Percentiles rank a stretch among this genome's conserved stretches.
These are phyloP conservation scores for Potentilla sterilis DNA, from an alignment of 306 rosid genomes.

Conservation along the genomic window DNA sequence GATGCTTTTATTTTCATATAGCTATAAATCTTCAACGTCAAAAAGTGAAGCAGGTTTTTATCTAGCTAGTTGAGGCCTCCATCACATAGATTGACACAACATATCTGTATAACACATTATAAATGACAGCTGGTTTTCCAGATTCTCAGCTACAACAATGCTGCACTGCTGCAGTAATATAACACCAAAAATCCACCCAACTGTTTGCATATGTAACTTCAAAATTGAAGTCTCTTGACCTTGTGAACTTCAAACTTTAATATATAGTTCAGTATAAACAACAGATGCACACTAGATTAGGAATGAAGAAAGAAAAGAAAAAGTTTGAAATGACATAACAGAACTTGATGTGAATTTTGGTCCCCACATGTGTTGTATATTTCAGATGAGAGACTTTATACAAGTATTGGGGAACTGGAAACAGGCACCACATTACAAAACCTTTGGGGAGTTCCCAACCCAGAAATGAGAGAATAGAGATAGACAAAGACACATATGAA, in stretches of 20 bases:
- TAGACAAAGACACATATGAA: not conserved
- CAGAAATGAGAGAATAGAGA: not conserved
- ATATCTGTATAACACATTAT: not conserved
- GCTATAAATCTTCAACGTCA: not conserved
- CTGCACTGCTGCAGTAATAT: not conserved
- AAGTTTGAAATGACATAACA: not conserved
- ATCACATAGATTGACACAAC: not conserved
- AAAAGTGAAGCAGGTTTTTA: not conserved
- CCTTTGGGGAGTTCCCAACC: slow-evolving; percentile 6
- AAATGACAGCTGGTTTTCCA: not conserved
- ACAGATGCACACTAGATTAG: not conserved
- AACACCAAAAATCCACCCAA: not conserved
- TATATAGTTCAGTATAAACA: not conserved
- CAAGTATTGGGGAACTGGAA: slow-evolving; percentile 6
- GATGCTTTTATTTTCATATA: not conserved
- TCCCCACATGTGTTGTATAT: not conserved
- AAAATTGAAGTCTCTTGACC: not conserved
- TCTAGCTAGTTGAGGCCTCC: not conserved
- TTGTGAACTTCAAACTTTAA: too few relatives aligned
- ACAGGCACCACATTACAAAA: not conserved
- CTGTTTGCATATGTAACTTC: not conserved
- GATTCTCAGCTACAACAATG: not conserved
- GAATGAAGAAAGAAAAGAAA: not conserved
- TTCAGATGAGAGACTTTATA: not conserved
- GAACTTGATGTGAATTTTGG: not conserved